A percentile compares a stretch with the other conserved stretches of the same genome.
phyloP scores from a whole-genome alignment of 225 moss, liverwort and hornwort species.

The Pseudoscleropodium purum region DNA sequence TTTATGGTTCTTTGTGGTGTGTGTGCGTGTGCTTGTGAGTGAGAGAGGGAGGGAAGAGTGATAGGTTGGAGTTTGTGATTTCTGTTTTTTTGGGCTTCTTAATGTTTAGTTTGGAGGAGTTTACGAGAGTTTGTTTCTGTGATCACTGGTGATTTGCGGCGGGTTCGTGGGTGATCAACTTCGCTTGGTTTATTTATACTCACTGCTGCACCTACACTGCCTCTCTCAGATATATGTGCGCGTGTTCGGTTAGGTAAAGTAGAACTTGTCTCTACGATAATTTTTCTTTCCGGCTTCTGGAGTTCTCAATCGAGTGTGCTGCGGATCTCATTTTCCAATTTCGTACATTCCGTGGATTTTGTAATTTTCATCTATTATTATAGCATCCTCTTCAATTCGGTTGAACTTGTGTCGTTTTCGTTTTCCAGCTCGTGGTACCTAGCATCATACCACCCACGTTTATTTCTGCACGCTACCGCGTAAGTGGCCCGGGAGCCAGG shows the following conservation, averaged over 20 bases:
- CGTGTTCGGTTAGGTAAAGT: background rate
- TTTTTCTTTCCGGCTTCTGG: background rate
- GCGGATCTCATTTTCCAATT: background rate
- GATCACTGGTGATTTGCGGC: background rate
- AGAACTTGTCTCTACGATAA: background rate
- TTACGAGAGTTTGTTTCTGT: background rate
- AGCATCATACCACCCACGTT: background rate
- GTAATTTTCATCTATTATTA: background rate
- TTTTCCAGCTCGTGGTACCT: background rate
- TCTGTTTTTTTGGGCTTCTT: background rate
- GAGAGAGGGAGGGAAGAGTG: background rate
- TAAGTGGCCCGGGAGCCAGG: background rate
- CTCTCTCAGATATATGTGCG: constrained; percentile 1
- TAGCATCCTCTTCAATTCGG: background rate
- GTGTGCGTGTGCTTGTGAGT: background rate
- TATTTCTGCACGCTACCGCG: background rate
- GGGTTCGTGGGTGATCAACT: background rate
- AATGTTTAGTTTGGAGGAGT: background rate
- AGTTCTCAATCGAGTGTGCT: background rate
- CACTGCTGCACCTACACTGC: background rate
- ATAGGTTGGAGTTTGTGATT: background rate
- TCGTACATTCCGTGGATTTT: background rate
- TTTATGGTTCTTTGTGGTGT: background rate
- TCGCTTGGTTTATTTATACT: background rate
- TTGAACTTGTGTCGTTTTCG: background rate